Evolutionary conservation across 139 green algal species (phyloP).

Genomic region (Tetraselmis striata): DNA sequence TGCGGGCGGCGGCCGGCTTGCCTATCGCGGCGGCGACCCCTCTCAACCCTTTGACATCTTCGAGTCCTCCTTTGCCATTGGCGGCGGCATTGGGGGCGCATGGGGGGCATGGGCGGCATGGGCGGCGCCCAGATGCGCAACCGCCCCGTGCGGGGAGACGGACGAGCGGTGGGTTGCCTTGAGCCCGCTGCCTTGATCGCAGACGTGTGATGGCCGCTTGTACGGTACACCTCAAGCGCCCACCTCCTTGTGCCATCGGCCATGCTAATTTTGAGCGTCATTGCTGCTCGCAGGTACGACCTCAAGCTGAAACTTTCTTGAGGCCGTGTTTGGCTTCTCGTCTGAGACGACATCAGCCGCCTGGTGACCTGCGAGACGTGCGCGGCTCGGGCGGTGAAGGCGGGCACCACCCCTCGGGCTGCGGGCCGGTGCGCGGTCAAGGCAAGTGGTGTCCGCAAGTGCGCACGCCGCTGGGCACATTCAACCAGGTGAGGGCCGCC

Average conservation of each 20-base stretch:
- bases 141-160: neutral
- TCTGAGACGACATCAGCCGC: slow-evolving; percentile 76
- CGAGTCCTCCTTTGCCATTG: slow-evolving; percentile 91
- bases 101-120: slow-evolving; percentile 44
- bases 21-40: slow-evolving; percentile 46
- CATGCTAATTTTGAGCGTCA: neutral
- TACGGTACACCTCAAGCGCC: neutral
- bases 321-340: slow-evolving; percentile 86
- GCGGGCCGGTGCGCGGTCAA: slow-evolving; percentile 80
- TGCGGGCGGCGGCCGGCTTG: slow-evolving; percentile 25
- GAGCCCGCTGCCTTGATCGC: slow-evolving; percentile 22
- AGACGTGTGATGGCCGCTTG: slow-evolving; percentile 23
- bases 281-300: slow-evolving; percentile 50
- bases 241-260: neutral
- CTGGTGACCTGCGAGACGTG: slow-evolving; percentile 60
- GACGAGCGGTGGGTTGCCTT: neutral
- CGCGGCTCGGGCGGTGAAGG: slow-evolving; percentile 67
- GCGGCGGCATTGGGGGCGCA: slow-evolving; percentile 45
- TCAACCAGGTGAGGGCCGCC: slow-evolving; percentile 66
- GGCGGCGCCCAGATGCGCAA: slow-evolving; percentile 37
- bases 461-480: slow-evolving; percentile 87
- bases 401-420: slow-evolving; percentile 76
- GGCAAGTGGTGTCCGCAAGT: slow-evolving; percentile 81
- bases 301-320: slow-evolving; percentile 81
- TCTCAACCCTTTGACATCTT: slow-evolving; percentile 98